A percentile compares a stretch with the other conserved stretches of the same genome.
phyloP scores from a whole-genome alignment of 2,329 filamentous ascomycete species.

The Cyphellophora attinorum region DNA sequence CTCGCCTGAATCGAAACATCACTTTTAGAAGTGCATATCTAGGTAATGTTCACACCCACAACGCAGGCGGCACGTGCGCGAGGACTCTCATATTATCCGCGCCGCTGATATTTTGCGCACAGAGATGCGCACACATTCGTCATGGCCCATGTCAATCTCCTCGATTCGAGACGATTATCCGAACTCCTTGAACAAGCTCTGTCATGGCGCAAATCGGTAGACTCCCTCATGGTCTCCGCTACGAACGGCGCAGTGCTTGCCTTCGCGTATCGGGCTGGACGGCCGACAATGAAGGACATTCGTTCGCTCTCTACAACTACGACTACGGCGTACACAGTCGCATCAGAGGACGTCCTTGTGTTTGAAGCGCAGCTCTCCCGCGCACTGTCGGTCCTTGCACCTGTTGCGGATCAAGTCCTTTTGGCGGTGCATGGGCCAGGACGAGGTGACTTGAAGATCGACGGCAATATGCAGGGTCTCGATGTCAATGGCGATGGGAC shows the following conservation, averaged over 20 bases:
- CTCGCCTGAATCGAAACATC: too few species aligned
- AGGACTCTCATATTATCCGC: too few species aligned
- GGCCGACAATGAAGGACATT: conserved; percentile 16
- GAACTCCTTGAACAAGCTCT: conserved; percentile 16
- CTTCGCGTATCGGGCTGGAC: conserved; percentile 14
- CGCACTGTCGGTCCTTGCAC: conserved; percentile 16
- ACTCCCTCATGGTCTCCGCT: conserved; percentile 18
- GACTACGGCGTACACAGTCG: conserved; percentile 18
- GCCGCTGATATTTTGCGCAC: neutral
- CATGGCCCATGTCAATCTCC: conserved; percentile 16
- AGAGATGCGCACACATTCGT: too few species aligned
- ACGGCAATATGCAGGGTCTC: neutral
- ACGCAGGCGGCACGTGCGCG: too few species aligned
- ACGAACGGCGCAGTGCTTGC: conserved; percentile 19
- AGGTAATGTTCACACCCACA: too few species aligned
- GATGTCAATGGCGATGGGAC: conserved; percentile 2
- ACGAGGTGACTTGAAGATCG: conserved; percentile 1
- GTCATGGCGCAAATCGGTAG: conserved; percentile 16
- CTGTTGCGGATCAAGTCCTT: conserved; percentile 17
- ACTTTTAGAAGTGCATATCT: too few species aligned
- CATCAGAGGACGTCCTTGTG: conserved; percentile 16
- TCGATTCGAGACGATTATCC: conserved; percentile 17
- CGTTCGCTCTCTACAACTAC: conserved; percentile 19
- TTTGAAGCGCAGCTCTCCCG: conserved; percentile 18
- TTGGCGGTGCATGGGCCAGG: conserved; percentile 18